Evolutionary conservation across 2,329 filamentous ascomycete species (phyloP).

Genomic region (Exophiala phaeomuriformis): DNA sequence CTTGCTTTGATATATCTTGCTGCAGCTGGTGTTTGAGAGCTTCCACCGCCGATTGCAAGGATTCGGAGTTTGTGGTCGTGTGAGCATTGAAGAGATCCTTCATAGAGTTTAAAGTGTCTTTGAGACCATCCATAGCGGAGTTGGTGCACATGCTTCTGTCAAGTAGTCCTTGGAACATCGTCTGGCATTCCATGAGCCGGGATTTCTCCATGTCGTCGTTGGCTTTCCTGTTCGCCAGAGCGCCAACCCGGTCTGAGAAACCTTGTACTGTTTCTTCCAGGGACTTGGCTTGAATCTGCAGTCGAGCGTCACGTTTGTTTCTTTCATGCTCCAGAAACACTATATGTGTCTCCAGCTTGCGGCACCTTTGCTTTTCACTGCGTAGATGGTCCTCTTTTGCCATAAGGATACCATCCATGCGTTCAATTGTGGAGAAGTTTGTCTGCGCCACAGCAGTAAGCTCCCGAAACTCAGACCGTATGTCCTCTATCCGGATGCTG

Average conservation of each 20-base stretch:
- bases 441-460: slow-evolving; percentile 3
- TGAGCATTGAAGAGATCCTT: neutral
- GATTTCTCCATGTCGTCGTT: neutral
- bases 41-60: neutral
- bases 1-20: neutral
- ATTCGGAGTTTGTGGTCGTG: neutral
- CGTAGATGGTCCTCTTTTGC: slow-evolving; percentile 6
- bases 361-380: slow-evolving; percentile 13
- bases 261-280: slow-evolving; percentile 2
- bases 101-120: neutral
- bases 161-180: neutral
- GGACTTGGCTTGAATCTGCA: neutral
- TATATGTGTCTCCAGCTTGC: slow-evolving; percentile 18
- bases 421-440: neutral
- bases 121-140: slow-evolving; percentile 2
- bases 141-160: slow-evolving; percentile 3
- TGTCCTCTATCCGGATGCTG: slow-evolving; percentile 1
- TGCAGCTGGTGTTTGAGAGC: slow-evolving; percentile 4
- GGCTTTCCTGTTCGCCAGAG: neutral
- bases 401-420: slow-evolving; percentile 2
- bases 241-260: neutral
- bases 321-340: slow-evolving; percentile 10
- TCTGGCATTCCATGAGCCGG: neutral
- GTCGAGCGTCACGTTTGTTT: slow-evolving; percentile 4
- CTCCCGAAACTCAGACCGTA: slow-evolving; percentile 7